Base-by-base conservation (phyloP, 1,139 yeast species). In the Saccharomyces hybrid region DNA sequence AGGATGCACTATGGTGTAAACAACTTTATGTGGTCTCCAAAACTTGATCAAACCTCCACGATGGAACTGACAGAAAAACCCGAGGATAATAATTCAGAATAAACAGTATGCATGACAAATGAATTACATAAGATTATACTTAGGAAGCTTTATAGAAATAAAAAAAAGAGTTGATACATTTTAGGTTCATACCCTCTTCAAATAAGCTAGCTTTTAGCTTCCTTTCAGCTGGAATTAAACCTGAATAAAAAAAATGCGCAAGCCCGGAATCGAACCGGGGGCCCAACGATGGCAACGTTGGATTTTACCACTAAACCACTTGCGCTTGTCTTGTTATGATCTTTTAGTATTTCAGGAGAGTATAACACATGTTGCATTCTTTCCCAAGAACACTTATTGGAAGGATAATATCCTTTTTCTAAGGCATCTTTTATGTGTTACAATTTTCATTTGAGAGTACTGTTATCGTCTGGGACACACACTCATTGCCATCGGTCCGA, bases 1-100 rank as follows among this genome's bases (percentile, higher is more conserved):
- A 47, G 55, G 28, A 58, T 63, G 62, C 63, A 62, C 46, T 64
- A 57, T 51, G 65, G 68, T 4, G 63, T 65, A 0, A 60, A 65
- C 47, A 58, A 61, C 42, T 67, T 67, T 52, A 54, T 58, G 50
- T 67, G 70, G 70, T 66, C 70, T 9, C 70, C 70, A 28, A 56
- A 48, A 9, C 16, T 24, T 11, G 26, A 28, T n/a, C 48, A 46
- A 12, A 28, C 5, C 11, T 9, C 21, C 4, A 24, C 31, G 9
- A 19, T 38, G 21, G 44, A 19, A 19, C 31, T 11, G 21, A 11
- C 24, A 21, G 32, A 24, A 19, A n/a, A 12, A 16, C 14, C 29
- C 21, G 4, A 24, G 24, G 27, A 21, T 21, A 8, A 21, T 9
- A 16, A 21, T 21, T 3, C 9, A 19, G 19, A 19, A 38, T 9